Percentiles rank a stretch among this genome's conserved stretches.
Conservation (phyloP, 2,329 filamentous ascomycete species). For the Fonsecaea erecta region DNA sequence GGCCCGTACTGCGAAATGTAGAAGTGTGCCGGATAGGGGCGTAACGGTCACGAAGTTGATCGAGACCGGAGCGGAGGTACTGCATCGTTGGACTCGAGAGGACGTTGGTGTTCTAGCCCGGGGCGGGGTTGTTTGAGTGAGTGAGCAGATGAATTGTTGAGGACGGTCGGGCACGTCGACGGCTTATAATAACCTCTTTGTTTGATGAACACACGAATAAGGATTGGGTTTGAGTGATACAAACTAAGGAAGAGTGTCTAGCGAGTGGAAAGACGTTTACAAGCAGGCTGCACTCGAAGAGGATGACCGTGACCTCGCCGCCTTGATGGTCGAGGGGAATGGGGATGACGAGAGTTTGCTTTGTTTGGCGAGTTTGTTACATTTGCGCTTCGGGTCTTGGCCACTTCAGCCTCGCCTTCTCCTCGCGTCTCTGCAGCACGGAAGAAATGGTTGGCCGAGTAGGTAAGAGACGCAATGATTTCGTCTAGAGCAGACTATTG, state of each 20-base stretch:
- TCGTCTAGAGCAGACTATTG: background rate
- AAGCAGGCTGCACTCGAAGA: constrained; percentile 16
- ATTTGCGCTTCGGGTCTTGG: background rate
- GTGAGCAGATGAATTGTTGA: background rate
- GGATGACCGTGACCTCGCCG: constrained; percentile 4
- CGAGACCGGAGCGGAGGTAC: constrained; percentile 88
- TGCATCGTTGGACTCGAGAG: constrained; percentile 66
- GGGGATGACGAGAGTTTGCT: constrained; percentile 5
- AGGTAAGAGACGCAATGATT: too few species aligned
- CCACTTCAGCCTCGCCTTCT: constrained; percentile 1
- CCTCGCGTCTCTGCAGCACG: background rate
- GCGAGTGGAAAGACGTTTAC: background rate
- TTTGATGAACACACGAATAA: background rate
- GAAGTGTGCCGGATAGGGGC: constrained; percentile 87
- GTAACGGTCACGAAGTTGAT: constrained; percentile 88
- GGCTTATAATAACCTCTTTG: background rate
- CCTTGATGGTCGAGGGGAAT: background rate
- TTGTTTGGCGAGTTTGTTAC: constrained; percentile 8
- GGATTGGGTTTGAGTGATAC: background rate
- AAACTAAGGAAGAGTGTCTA: constrained; percentile 1
- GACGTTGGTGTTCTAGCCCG: background rate
- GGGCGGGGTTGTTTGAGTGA: background rate
- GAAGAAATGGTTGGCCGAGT: too few species aligned
- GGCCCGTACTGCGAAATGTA: constrained; percentile 89
- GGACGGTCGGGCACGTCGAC: background rate